Percentiles rank a stretch among this genome's conserved stretches.
Evolutionary conservation across 306 rosid species (phyloP).

Genomic region (Ammopiptanthus mongolicus): DNA sequence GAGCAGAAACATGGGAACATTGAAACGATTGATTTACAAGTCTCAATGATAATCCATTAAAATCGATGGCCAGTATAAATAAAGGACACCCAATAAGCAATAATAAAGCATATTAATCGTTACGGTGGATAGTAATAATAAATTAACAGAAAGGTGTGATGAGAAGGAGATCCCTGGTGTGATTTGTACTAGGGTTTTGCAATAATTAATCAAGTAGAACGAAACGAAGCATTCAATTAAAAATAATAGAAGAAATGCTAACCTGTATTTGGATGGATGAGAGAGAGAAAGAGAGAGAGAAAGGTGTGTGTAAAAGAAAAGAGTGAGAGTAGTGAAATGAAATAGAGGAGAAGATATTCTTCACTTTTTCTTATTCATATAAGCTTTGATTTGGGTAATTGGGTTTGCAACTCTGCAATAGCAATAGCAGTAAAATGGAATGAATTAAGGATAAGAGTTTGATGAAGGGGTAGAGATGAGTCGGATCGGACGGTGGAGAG

Average conservation of each 20-base stretch:
- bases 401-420: not conserved
- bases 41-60: not conserved
- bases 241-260: constrained; percentile 23
- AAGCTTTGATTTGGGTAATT: not conserved
- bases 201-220: not conserved
- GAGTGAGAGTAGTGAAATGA: not conserved
- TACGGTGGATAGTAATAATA: not conserved
- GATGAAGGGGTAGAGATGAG: constrained; percentile 27
- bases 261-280: constrained; percentile 36
- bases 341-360: not conserved
- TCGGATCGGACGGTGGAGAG: constrained; percentile 38
- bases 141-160: not conserved
- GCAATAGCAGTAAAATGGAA: not conserved
- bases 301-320: not conserved
- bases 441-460: constrained; percentile 38
- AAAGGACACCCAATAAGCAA: not conserved
- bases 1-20: not conserved
- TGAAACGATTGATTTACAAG: not conserved
- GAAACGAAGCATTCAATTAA: not conserved
- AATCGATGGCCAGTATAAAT: constrained; percentile 7
- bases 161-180: constrained; percentile 24
- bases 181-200: constrained; percentile 36
- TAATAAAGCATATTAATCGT: not conserved
- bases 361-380: too few species aligned
- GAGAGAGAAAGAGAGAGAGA: constrained; percentile 16